Evolutionary conservation across 2,329 filamentous ascomycete genomes (phyloP).

Genomic region (Hortaea sp.): DNA sequence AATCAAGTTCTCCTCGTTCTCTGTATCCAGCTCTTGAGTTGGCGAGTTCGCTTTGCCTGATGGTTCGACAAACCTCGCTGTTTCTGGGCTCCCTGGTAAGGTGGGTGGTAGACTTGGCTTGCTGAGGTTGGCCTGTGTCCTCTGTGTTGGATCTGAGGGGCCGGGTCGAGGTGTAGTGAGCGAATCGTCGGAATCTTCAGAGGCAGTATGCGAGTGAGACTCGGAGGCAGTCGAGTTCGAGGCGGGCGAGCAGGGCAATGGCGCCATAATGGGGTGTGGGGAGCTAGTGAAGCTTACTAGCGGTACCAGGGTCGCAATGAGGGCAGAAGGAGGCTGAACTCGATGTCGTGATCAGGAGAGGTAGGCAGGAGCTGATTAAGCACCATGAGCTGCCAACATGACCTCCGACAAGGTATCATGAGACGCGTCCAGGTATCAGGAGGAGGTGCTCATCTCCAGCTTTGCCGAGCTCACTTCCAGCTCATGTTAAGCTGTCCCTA

Average conservation of each 20-base stretch:
- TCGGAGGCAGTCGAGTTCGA: constrained; percentile 21
- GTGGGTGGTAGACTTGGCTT: constrained; percentile 12
- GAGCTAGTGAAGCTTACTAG: constrained; percentile 4
- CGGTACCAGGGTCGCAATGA: not conserved
- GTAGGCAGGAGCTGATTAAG: not conserved
- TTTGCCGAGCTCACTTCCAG: not conserved
- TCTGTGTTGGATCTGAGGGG: constrained; percentile 19
- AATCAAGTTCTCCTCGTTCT: not conserved
- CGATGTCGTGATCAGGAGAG: not conserved
- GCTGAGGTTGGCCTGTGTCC: constrained; percentile 19
- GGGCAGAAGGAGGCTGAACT: not conserved
- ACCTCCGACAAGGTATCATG: not conserved
- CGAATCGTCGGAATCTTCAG: constrained; percentile 22
- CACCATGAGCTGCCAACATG: not conserved
- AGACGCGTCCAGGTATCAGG: not conserved
- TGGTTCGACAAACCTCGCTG: not conserved
- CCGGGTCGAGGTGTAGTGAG: constrained; percentile 25
- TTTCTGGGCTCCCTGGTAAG: constrained; percentile 5
- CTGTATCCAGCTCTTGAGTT: not conserved
- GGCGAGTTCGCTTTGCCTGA: not conserved
- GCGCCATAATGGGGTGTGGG: constrained; percentile 2
- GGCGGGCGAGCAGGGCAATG: constrained; percentile 23
- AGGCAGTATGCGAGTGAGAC: constrained; percentile 11
- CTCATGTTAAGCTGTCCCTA: not conserved
- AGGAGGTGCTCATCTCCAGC: not conserved